Base-by-base conservation (phyloP, 805 yeast genomes). In the Zygosaccharomyces lentus region DNA sequence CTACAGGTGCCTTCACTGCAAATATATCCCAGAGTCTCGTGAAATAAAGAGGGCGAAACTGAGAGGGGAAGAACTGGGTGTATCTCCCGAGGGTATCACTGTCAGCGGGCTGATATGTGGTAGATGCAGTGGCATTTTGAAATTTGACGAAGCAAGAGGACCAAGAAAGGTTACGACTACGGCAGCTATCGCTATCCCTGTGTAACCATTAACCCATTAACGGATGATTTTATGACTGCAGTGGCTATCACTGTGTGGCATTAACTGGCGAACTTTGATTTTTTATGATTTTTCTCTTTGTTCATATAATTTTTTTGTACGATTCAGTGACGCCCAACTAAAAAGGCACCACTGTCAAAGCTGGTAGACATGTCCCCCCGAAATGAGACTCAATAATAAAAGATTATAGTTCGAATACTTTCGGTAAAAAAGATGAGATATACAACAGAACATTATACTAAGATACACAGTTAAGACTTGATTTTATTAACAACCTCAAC, bases 11-110 rank as follows among this genome's bases (percentile, higher is more conserved):
- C 27, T 52, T 12, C 46, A 45, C 29, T 59, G 64, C 34, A 53
- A 54, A 21, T 56, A 55, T 42, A 58, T 59, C 5, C 64, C 64
- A 2, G 62, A 59, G 31, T 52, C 52, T 19, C 48, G 59, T 27
- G 59, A 55, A 34, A 47, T 55, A 2, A 51, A 48, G 41, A 51
- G 47, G 31, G 56, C 54, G 10, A 47, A 54, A 43, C 35, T 34
- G 5, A 43, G 47, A 26, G 55, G 56, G 6, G 48, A 45, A 24
- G 49, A 46, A 29, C 31, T 37, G 8, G 55, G 53, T 7, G 15
- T 47, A 9, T 41, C 54, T 4, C 48, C 53, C 7, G 52, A 55
- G 30, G 61, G 55, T 6, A 17, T 13, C 35, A 41, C 50, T 5
- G 48, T 53, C 25, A 49, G 47, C 43, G 56, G 57, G 23, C 48